phyloP scores from a whole-genome alignment of 305 asterid genomes.

The Withania somnifera region DNA sequence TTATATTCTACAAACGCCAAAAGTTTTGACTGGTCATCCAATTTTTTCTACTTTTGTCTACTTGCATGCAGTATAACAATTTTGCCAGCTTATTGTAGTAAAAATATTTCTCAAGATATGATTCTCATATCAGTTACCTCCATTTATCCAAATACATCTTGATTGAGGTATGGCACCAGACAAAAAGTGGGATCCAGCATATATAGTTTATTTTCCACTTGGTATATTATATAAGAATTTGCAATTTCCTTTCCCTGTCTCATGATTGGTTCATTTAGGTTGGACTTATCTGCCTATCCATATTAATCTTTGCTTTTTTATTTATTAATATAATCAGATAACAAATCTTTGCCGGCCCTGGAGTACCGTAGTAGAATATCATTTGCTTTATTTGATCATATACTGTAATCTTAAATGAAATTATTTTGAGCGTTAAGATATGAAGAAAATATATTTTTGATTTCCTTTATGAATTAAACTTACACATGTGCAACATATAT shows the following conservation, averaged over 20 bases:
- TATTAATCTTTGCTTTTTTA: neutral
- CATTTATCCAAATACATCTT: neutral
- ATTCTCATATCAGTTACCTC: neutral
- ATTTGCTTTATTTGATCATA: neutral
- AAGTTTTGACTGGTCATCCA: neutral
- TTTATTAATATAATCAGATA: neutral
- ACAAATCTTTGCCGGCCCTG: neutral
- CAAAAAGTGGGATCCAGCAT: neutral
- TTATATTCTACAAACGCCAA: too few relatives aligned
- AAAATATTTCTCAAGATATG: neutral
- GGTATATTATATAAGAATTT: neutral
- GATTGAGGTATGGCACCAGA: neutral
- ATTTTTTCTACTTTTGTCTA: neutral
- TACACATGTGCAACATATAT: neutral
- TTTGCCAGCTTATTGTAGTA: neutral
- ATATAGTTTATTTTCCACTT: neutral
- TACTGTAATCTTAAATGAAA: neutral
- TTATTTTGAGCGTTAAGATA: neutral
- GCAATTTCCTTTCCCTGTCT: neutral
- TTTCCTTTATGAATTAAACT: neutral
- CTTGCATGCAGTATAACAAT: neutral
- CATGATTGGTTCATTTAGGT: neutral
- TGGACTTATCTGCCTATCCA: neutral
- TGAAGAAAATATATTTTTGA: neutral
- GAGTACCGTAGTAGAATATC: neutral